A percentile compares a stretch with the other conserved stretches of the same genome.
These are phyloP conservation scores for Diaporthe batatas DNA, from an alignment of 2,329 filamentous ascomycete genomes.

Conservation along the genomic window DNA sequence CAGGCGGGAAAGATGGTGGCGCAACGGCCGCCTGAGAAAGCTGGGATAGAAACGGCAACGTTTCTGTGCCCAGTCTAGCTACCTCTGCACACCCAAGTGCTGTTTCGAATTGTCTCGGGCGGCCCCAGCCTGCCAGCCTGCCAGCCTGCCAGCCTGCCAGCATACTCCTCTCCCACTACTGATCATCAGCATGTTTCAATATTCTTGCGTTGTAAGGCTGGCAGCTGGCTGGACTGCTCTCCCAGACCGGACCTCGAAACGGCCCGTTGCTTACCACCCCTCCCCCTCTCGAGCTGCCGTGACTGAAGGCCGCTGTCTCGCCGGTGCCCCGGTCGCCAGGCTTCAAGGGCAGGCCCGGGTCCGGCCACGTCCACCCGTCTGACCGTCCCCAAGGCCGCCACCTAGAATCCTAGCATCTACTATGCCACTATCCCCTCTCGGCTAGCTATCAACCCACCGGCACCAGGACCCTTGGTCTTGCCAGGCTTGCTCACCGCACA, in stretches of 20 bases:
- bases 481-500: slow-evolving; percentile 11
- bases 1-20: slow-evolving; percentile 17
- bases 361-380: too few relatives aligned
- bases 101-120: slow-evolving; percentile 12
- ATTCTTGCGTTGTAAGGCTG: slow-evolving; percentile 14
- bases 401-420: too few relatives aligned
- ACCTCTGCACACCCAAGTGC: neutral
- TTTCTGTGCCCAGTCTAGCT: slow-evolving; percentile 20
- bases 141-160: too few relatives aligned
- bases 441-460: slow-evolving; percentile 5
- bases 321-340: too few relatives aligned
- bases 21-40: slow-evolving; percentile 30
- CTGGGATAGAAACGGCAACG: slow-evolving; percentile 15
- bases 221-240: too few relatives aligned
- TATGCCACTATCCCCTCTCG: slow-evolving; percentile 15
- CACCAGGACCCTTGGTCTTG: slow-evolving; percentile 13
- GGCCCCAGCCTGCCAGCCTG: too few relatives aligned
- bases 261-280: slow-evolving; percentile 25
- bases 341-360: too few relatives aligned
- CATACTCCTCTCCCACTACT: too few relatives aligned
- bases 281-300: slow-evolving; percentile 17
- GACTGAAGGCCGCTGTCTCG: neutral
- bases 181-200: slow-evolving; percentile 31
- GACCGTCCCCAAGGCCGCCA: too few relatives aligned
- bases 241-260: slow-evolving; percentile 4